Percentiles rank a stretch among this genome's conserved stretches.
Conservation (phyloP, 495 filamentous ascomycete genomes). For the Aspergillus affinis region DNA sequence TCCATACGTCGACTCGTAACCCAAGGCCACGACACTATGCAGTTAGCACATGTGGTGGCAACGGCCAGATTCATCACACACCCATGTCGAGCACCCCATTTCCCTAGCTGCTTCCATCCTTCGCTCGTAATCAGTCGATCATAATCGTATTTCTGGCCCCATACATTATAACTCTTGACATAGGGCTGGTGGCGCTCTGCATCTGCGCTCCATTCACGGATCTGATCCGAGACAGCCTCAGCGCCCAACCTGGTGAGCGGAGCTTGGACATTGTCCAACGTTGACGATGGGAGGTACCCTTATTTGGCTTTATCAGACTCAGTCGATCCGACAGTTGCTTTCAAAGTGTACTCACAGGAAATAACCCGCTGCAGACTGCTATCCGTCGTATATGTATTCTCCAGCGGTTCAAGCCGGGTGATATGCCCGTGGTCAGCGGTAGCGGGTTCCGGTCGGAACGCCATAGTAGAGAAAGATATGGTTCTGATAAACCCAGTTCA, state of each 20-base stretch:
- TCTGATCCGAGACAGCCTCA: constrained; percentile 32
- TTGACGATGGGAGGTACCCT: constrained; percentile 34
- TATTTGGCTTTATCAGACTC: not conserved
- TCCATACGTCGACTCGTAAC: constrained; percentile 33
- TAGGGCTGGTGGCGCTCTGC: constrained; percentile 39
- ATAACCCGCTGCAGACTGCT: constrained; percentile 27
- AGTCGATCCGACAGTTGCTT: no score
- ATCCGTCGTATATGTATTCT: constrained; percentile 37
- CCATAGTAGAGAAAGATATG: not conserved
- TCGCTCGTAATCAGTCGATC: constrained; percentile 42
- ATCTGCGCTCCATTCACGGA: constrained; percentile 37
- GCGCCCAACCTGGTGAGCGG: constrained; percentile 30
- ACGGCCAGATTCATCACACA: constrained; percentile 9
- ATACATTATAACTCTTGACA: constrained; percentile 39
- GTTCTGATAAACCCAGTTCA: not conserved
- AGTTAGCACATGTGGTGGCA: not conserved
- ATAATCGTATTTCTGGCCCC: constrained; percentile 38
- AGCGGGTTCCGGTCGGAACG: constrained; percentile 35
- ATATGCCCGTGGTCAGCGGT: constrained; percentile 36
- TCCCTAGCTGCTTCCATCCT: constrained; percentile 42
- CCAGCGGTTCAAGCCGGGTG: constrained; percentile 27
- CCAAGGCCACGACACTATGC: constrained; percentile 39
- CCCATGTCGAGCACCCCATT: constrained; percentile 35
- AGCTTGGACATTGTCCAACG: constrained; percentile 19
- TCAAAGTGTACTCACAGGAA: constrained; percentile 20